Base-by-base conservation (phyloP, 805 yeast species). In the Candida ulmi region DNA sequence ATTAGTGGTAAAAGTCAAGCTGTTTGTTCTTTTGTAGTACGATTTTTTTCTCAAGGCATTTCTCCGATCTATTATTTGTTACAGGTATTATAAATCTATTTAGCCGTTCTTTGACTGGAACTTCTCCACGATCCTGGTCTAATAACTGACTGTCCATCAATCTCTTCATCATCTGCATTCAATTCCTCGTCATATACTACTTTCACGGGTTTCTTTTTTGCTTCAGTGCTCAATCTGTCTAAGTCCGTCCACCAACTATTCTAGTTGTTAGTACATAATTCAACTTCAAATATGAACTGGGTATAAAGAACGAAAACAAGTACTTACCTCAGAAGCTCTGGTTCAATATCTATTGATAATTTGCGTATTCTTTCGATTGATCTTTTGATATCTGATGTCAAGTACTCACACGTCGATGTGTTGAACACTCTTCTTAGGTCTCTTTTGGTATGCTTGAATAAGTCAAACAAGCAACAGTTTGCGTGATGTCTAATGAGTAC, bases 401-500 rank as follows among this genome's bases (percentile, higher is more conserved):
- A 11, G 12, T 9, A 8, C 6, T 17, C 28, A 8, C n/a, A 11
- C 7, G 11, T 19, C 8, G 18, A 8, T 15, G 21, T 24, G 11
- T 33, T 16, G 13, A 5, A 31, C 4, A 13, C 11, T 11, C 13
- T 31, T 18, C n/a, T 31, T 17, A 37, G 21, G 8, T 31, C 26
- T 17, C n/a, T 31, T 13, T 21, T 31, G 7, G 26, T 12, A 8
- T 19, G 62, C 6, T 37, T 35, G 8, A 66, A 41, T 41, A 60
- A 60, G 1, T 60, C 62, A 15, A 33, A 45, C 62, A 65, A 60
- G 40, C 71, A 66, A 40, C 72, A 66, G 3, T 49, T 30, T 9
- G 39, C 25, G 39, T 68, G 74, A 5, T 33, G 41, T 17, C 45
- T 44, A 4, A 31, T 13, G 5, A 31, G 16, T n/a, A 11, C 17